These are phyloP conservation scores for Brasenia schreberi DNA, from an alignment of 164 flowering plant genomes.

Conservation along the genomic window DNA sequence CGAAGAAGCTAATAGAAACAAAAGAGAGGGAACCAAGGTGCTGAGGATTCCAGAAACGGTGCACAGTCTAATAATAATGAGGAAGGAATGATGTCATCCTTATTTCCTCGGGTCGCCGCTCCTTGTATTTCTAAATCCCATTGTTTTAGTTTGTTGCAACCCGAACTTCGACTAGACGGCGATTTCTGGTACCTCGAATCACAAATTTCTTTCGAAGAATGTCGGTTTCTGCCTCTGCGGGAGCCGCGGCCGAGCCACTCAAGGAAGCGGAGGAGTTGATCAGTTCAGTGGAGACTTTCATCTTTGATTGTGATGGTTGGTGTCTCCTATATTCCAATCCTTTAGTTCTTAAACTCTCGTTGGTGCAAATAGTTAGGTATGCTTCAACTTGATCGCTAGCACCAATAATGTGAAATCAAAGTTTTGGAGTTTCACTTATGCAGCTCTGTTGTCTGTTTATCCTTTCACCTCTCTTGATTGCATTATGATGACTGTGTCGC, in stretches of 20 bases:
- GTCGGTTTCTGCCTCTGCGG: constrained; percentile 24
- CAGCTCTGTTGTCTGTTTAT: neutral
- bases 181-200: neutral
- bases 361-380: too few species aligned
- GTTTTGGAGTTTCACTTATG: neutral
- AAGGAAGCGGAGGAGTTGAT: constrained; percentile 72
- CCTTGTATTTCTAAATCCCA: neutral
- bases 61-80: too few species aligned
- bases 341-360: too few species aligned
- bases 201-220: constrained; percentile 17
- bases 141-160: neutral
- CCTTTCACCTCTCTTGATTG: too few species aligned
- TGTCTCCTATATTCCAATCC: too few species aligned
- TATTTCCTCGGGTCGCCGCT: neutral
- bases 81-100: neutral
- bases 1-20: too few species aligned
- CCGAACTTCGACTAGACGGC: neutral
- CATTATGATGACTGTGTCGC: too few species aligned
- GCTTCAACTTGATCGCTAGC: too few species aligned
- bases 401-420: too few species aligned
- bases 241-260: constrained; percentile 49
- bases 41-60: too few species aligned
- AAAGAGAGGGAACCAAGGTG: too few species aligned
- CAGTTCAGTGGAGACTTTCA: constrained; percentile 92
- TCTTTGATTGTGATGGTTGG: constrained; percentile 96